Conservation (phyloP, 2,329 filamentous ascomycete species). For the Diaporthe amygdali region DNA sequence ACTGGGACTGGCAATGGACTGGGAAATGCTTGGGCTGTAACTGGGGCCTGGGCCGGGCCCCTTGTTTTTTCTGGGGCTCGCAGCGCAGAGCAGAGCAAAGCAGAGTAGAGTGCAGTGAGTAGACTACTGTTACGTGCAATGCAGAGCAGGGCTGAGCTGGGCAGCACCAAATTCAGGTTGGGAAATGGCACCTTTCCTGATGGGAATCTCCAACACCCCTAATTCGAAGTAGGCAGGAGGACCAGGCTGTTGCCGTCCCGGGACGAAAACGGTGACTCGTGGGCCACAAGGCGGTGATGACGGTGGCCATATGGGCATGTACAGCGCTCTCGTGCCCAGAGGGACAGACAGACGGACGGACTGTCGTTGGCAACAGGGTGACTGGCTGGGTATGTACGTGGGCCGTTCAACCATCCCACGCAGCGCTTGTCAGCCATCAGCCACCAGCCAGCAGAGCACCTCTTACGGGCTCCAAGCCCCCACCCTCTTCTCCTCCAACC, state of each 20-base stretch:
- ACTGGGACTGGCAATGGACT: background rate
- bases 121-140: too few relatives aligned
- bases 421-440: too few relatives aligned
- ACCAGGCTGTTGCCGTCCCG: background rate
- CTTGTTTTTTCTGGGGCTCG: constrained; percentile 5
- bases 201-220: constrained; percentile 3
- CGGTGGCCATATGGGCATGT: background rate
- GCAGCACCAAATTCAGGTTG: background rate
- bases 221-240: background rate
- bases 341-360: too few relatives aligned
- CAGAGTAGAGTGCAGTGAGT: too few relatives aligned
- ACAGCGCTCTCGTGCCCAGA: too few relatives aligned
- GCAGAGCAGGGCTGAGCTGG: background rate
- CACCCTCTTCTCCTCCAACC: too few relatives aligned
- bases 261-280: constrained; percentile 7
- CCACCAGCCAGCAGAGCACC: too few relatives aligned
- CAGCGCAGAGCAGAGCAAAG: background rate
- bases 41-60: constrained; percentile 2
- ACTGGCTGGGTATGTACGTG: too few relatives aligned
- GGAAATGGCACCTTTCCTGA: constrained; percentile 7
- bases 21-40: background rate
- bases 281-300: background rate
- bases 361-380: too few relatives aligned
- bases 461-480: too few relatives aligned
- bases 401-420: too few relatives aligned